phyloP scores from a whole-genome alignment of 2,329 filamentous ascomycete species.

The Epichloe typhina region DNA sequence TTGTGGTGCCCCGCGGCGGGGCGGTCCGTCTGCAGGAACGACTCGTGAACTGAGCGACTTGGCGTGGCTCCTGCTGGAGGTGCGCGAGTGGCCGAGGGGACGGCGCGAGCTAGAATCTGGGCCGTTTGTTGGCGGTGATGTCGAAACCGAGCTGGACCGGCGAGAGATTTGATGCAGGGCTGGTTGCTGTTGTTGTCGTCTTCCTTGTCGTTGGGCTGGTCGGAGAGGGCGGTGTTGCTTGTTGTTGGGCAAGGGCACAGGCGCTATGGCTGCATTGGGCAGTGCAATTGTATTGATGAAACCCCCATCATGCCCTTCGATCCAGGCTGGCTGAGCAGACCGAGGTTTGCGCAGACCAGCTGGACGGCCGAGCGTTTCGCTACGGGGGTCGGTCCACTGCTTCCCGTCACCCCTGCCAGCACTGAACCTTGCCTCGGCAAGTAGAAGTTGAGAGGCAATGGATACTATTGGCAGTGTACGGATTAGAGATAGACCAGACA shows the following conservation, averaged over 20 bases:
- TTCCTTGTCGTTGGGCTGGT: constrained; percentile 2
- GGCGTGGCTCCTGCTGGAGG: too few relatives aligned
- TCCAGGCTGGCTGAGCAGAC: background rate
- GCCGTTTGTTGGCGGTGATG: constrained; percentile 1
- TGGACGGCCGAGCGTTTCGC: background rate
- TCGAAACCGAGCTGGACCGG: background rate
- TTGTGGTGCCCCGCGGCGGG: constrained; percentile 14
- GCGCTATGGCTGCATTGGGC: constrained; percentile 16
- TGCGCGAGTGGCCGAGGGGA: too few relatives aligned
- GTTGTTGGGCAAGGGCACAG: constrained; percentile 9
- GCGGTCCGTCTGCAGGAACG: constrained; percentile 14
- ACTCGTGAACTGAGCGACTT: constrained; percentile 13
- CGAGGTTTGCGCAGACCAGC: background rate
- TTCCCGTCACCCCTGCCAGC: too few relatives aligned
- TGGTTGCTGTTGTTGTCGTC: constrained; percentile 2
- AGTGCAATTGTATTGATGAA: background rate
- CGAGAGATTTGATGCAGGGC: background rate
- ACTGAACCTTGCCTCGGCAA: too few relatives aligned
- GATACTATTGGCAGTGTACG: too few relatives aligned
- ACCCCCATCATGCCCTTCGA: background rate
- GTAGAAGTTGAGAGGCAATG: too few relatives aligned
- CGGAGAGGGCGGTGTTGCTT: constrained; percentile 6
- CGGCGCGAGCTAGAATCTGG: background rate
- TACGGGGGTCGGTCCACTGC: background rate
- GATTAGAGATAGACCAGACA: too few relatives aligned